Conservation (phyloP, 148 eudicot genomes). For the Agrostemma githago region DNA sequence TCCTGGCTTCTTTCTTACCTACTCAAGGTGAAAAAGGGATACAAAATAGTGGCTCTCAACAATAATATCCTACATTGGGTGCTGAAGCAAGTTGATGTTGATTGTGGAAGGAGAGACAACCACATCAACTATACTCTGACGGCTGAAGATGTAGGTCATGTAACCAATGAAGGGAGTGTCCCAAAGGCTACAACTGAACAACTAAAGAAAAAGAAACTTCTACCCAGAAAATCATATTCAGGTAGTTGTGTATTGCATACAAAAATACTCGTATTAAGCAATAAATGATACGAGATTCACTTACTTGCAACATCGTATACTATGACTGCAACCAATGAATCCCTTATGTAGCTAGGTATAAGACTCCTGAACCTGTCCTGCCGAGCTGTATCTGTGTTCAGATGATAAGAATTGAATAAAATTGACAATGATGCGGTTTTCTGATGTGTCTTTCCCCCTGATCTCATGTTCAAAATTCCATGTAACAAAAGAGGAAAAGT, state of each 20-base stretch:
- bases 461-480: not conserved
- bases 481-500: not conserved
- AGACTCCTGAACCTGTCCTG: constrained; percentile 59
- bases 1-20: no score
- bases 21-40: no score
- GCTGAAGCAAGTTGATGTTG: no score
- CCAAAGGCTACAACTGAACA: no score
- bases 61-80: no score
- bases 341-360: constrained; percentile 19
- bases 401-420: not conserved
- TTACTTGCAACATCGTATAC: constrained; percentile 60
- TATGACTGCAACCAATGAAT: constrained; percentile 55
- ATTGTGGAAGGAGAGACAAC: no score
- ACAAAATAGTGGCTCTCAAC: no score
- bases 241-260: constrained; percentile 5
- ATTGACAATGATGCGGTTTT: not conserved
- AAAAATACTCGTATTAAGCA: not conserved
- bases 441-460: not conserved
- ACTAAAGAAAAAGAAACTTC: no score
- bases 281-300: constrained; percentile 4
- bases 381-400: constrained; percentile 55
- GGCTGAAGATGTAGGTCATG: no score
- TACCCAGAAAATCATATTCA: not conserved
- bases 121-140: no score
- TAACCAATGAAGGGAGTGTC: no score